A percentile compares a stretch with the other conserved stretches of the same genome.
Evolutionary conservation across 1,284 basidiomycete species (phyloP).

Genomic region (Clitocybe nebularis): DNA sequence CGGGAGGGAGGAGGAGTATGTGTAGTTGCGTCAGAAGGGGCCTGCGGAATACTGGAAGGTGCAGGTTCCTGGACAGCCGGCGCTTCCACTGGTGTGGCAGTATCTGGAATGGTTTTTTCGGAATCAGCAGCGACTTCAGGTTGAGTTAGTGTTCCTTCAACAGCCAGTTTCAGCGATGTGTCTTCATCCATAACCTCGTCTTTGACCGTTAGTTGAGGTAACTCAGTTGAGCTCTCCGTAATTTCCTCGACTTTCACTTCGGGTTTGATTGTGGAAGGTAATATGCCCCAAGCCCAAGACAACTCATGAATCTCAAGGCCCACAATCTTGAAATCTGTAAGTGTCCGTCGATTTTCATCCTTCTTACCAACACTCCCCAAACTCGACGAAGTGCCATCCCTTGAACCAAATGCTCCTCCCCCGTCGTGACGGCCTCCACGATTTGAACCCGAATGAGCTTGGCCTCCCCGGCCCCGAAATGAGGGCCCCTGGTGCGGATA

Average conservation of each 20-base stretch:
- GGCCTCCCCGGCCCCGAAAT: slow-evolving; percentile 40
- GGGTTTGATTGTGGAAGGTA: slow-evolving; percentile 35
- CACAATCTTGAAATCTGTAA: slow-evolving; percentile 95
- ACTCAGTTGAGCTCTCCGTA: slow-evolving; percentile 21
- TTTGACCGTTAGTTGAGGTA: slow-evolving; percentile 32
- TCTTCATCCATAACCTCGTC: slow-evolving; percentile 35
- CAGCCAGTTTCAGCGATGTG: not conserved
- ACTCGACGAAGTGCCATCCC: slow-evolving; percentile 44
- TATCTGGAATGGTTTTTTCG: slow-evolving; percentile 1
- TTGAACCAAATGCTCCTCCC: slow-evolving; percentile 33
- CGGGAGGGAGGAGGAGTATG: slow-evolving; percentile 63
- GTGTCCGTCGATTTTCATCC: slow-evolving; percentile 78
- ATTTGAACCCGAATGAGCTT: slow-evolving; percentile 39
- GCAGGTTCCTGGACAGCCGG: slow-evolving; percentile 16
- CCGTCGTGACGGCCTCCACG: slow-evolving; percentile 55
- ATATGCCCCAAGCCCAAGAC: slow-evolving; percentile 68
- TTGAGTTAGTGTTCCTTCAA: not conserved
- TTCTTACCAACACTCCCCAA: slow-evolving; percentile 59
- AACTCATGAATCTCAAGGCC: slow-evolving; percentile 78
- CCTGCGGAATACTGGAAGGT: slow-evolving; percentile 18
- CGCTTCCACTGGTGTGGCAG: not conserved
- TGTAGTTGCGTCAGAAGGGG: slow-evolving; percentile 25
- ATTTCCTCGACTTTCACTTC: slow-evolving; percentile 33
- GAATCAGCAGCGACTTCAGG: slow-evolving; percentile 4
- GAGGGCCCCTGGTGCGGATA: slow-evolving; percentile 36